phyloP scores from a whole-genome alignment of 768 basidiomycete genomes.

The Tylopilus rubrobrunneus region DNA sequence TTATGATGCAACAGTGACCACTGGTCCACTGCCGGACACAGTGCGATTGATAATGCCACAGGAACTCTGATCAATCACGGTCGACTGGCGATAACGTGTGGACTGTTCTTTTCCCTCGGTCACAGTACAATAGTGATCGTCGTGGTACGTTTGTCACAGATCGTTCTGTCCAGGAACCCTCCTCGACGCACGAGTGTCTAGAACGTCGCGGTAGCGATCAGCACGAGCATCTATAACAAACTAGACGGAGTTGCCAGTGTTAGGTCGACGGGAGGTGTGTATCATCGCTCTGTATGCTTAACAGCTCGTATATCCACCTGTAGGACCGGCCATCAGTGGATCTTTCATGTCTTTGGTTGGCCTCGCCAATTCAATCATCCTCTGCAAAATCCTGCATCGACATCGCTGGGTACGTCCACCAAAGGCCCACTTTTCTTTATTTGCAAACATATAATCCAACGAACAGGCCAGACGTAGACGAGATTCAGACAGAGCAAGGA shows the following conservation, averaged over 20 bases:
- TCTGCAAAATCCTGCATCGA: constrained; percentile 54
- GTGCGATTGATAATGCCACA: constrained; percentile 91
- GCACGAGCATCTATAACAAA: constrained; percentile 58
- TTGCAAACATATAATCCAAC: not conserved
- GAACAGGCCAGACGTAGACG: constrained; percentile 29
- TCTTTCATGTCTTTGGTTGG: constrained; percentile 75
- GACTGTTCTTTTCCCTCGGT: constrained; percentile 85
- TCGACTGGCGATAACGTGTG: constrained; percentile 80
- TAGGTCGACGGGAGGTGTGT: constrained; percentile 66
- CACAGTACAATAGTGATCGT: constrained; percentile 87
- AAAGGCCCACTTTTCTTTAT: not conserved
- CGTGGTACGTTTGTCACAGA: constrained; percentile 47
- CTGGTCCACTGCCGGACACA: constrained; percentile 6
- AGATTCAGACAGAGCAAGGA: constrained; percentile 31
- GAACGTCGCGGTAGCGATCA: constrained; percentile 76
- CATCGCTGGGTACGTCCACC: constrained; percentile 41
- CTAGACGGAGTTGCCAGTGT: constrained; percentile 55
- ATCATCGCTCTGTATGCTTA: not conserved
- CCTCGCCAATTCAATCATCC: constrained; percentile 68
- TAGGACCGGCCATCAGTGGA: constrained; percentile 69
- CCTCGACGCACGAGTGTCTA: constrained; percentile 22
- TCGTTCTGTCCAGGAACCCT: not conserved
- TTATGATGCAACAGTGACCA: not conserved
- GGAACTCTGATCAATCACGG: constrained; percentile 70
- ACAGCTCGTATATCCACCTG: not conserved